Base-by-base conservation (phyloP, 2,329 filamentous ascomycete genomes). In the Leptographium galeiforme region DNA sequence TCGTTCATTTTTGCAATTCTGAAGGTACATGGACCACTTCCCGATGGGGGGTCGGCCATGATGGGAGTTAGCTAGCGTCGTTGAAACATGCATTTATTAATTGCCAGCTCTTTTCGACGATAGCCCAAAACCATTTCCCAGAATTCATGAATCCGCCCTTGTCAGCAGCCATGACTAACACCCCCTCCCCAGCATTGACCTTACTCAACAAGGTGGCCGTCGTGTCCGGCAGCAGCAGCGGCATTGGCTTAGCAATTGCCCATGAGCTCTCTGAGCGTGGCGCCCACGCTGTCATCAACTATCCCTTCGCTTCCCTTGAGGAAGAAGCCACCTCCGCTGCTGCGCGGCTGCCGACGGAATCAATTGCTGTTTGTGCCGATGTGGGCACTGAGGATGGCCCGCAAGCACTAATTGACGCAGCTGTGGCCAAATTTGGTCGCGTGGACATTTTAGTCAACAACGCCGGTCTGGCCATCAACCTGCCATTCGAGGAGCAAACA, bases 191-290 rank as follows among this genome's bases (percentile, higher is more conserved):
- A 45, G n/a, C n/a, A 7, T 16, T 16, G n/a, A 59, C 59, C 38
- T 61, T 64, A 33, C n/a, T 52, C 6, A 61, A 59, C 48, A 77
- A 78, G 59, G 73, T 76, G 46, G 74, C 79, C 6, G 68, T 81
- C 16, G 67, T 82, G 36, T 69, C 67, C 13, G 71, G 71, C 36
- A 69, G 66, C 33, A 66, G 62, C 53, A 68, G 65, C 30, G 73
- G 72, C 47, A 74, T 75, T 54, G 73, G 72, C 30, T 63, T 66
- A 12, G 71, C 70, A 36, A 71, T 73, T 36, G 70, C 68, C 3
- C 61, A 63, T 33, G 72, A 73, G 51, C 64, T 75, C 2, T 64
- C 71, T 13, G 65, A 67, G 44, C 69, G 70, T 14, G 74, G 74
- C 47, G 73, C 73, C 38, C 66, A 65, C 43, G 64, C 75, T 8